phyloP scores from a whole-genome alignment of 805 yeast genomes.

The Lipomyces anomalus region DNA sequence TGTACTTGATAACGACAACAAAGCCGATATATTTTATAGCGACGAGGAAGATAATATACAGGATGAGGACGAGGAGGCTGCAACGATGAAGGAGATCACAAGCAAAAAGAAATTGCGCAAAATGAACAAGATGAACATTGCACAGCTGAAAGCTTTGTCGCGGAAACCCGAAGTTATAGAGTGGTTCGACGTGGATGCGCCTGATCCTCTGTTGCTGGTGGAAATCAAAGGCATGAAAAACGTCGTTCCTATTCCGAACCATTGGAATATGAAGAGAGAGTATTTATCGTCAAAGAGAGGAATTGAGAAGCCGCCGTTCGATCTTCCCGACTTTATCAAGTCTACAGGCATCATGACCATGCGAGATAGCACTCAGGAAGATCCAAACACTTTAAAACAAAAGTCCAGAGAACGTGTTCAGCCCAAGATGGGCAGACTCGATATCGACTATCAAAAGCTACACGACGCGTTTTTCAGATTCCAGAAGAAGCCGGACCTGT shows the following conservation, averaged over 20 bases:
- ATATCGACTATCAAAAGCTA: constrained; percentile 74
- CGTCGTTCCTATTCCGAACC: constrained; percentile 68
- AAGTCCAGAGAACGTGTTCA: constrained; percentile 77
- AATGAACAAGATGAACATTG: constrained; percentile 55
- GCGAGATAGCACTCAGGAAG: constrained; percentile 53
- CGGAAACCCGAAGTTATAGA: constrained; percentile 51
- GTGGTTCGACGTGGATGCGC: constrained; percentile 82
- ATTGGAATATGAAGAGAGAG: constrained; percentile 79
- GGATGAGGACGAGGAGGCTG: constrained; percentile 28
- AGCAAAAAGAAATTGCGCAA: constrained; percentile 47
- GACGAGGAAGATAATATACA: constrained; percentile 32
- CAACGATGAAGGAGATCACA: constrained; percentile 26
- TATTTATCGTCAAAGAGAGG: constrained; percentile 64
- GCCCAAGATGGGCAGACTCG: constrained; percentile 80
- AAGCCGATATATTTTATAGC: constrained; percentile 33
- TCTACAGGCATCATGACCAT: constrained; percentile 84
- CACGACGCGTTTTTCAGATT: constrained; percentile 81
- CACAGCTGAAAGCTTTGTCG: constrained; percentile 57
- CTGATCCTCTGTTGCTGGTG: constrained; percentile 64
- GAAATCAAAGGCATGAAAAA: constrained; percentile 61
- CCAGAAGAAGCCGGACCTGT: constrained; percentile 67
- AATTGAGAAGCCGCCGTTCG: constrained; percentile 62
- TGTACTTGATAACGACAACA: constrained; percentile 18
- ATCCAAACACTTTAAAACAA: constrained; percentile 53
- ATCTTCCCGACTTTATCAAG: constrained; percentile 67